Base-by-base conservation (phyloP, 225 moss, liverwort and hornwort genomes). In the Physcomitrellopsis africana region DNA sequence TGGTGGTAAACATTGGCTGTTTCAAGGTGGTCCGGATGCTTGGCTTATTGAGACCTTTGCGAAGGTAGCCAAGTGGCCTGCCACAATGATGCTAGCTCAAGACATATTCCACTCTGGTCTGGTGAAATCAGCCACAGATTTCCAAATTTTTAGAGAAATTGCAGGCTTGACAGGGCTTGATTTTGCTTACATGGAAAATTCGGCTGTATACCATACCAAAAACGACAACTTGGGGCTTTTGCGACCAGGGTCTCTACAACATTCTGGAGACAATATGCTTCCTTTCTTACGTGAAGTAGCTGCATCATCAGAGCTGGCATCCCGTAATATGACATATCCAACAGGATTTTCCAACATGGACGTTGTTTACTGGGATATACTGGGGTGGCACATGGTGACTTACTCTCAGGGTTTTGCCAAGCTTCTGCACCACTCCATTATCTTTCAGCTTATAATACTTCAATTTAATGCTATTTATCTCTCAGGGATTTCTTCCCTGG, bases 41-140 rank as follows among this genome's bases (percentile, higher is more conserved):
- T 95, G 86, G 86, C 85, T 95, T n/a, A 52, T 99, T 9, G 80
- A 93, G 46, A 72, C 72, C 23, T 99, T 89, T 73, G 84, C 89
- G 15, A 93, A 84, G 72, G 85, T 83, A 41, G 95, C 99, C 5
- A 95, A 89, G 60, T 68, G 82, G 66, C 99, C 95, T 68, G 81
- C 86, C 18, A 84, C 90, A 29, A 87, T 93, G 82, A 79, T 93
- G 78, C 49, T 89, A 51, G 90, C 92, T 15, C 99, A 99, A 84
- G 95, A 99, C 72, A 73, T 88, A 64, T 99, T 95, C 68, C 89
- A 92, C 44, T 92, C 85, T 32, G 99, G 99, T 47, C 60, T 95
- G 41, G 82, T 99, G 32, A 93, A 99, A 76, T 95, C 95, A 32
- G 99, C 89, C 3, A 93, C 95, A 49, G 99, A 99, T 63, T 95